These are phyloP conservation scores for Trametopsis cervina DNA, from an alignment of 768 basidiomycete genomes.

Conservation along the genomic window DNA sequence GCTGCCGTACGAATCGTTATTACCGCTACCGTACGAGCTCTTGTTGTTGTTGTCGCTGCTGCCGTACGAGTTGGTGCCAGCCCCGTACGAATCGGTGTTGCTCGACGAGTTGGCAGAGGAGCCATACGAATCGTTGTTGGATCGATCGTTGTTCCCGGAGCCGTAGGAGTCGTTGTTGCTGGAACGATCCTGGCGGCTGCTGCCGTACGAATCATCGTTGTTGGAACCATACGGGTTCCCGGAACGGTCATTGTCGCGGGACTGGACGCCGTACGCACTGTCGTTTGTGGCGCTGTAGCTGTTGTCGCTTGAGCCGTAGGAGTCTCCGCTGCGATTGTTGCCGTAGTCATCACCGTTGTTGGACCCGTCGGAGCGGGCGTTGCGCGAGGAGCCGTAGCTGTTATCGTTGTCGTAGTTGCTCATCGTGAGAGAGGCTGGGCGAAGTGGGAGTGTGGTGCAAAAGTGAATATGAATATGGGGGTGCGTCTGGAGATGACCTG, in stretches of 20 bases:
- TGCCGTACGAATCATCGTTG: slow-evolving; percentile 10
- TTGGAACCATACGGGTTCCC: slow-evolving; percentile 7
- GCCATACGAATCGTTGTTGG: background rate
- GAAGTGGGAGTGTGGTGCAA: background rate
- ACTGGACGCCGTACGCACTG: slow-evolving; percentile 6
- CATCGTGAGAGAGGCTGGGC: background rate
- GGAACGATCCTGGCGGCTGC: no score
- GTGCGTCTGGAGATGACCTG: background rate
- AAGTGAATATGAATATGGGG: background rate
- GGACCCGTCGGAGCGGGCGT: background rate
- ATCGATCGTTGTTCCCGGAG: slow-evolving; percentile 5
- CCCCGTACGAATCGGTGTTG: background rate
- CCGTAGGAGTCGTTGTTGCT: slow-evolving; percentile 10
- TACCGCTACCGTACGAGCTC: background rate
- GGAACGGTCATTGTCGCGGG: slow-evolving; percentile 1
- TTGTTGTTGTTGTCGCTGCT: slow-evolving; percentile 2
- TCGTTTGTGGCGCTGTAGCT: no score
- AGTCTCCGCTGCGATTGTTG: background rate
- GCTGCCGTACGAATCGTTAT: slow-evolving; percentile 12
- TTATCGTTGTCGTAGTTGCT: slow-evolving; percentile 8
- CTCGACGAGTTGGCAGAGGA: background rate
- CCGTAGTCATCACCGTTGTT: background rate
- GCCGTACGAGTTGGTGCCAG: slow-evolving; percentile 6
- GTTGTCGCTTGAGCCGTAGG: background rate
- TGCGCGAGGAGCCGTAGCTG: slow-evolving; percentile 1